Evolutionary conservation across 768 basidiomycete genomes (phyloP), one percentile per base, ranked within the genome.

Genomic region (Suillus decipiens): DNA sequence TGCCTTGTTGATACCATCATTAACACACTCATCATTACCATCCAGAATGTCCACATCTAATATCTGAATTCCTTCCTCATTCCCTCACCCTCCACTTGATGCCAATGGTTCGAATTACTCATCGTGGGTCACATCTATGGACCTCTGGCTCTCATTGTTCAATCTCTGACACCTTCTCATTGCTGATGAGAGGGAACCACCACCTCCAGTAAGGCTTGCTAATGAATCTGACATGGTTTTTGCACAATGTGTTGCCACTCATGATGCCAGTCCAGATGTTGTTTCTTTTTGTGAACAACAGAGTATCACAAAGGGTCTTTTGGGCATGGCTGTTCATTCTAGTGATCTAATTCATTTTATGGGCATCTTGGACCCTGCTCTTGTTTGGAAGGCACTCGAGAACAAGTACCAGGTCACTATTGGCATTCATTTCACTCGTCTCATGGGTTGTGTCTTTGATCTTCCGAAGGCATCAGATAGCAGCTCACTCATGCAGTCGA

Each of bases 391-490:
- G 4, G 39, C 55, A 12, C 55, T 56, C 2, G 55, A 56, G n/a
- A n/a, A 56, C 55, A 56, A 56, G 15, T 56, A 56, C 17, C 55
- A 56, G 33, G 55, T 17, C 0, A 12, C 34, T 41, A 17, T 41
- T 3, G 55, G 55, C 17, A 24, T 56, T 6, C 14, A 33, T 14
- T 56, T 56, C 15, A 56, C 55, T 5, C 5, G 34, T 10, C 55
- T 56, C 17, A 56, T 56, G 55, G 55, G 55, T 14, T 33, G 39
- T 9, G 17, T 56, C 10, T 56, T 56, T 17, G 55, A 56, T 31
- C 55, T 56, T 14, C 17, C 39, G 5, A 56, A 56, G 19, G 55
- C 55, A 12, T 41, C 11, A 3, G 55, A 56, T 12, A 56, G 55
- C 8, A 33, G n/a, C 6, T 36, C 34, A 1, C 55, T 56, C 15